Percentiles rank a stretch among this genome's conserved stretches.
Evolutionary conservation across 2,329 filamentous ascomycete species (phyloP).

Genomic region (Daldinia sp.): DNA sequence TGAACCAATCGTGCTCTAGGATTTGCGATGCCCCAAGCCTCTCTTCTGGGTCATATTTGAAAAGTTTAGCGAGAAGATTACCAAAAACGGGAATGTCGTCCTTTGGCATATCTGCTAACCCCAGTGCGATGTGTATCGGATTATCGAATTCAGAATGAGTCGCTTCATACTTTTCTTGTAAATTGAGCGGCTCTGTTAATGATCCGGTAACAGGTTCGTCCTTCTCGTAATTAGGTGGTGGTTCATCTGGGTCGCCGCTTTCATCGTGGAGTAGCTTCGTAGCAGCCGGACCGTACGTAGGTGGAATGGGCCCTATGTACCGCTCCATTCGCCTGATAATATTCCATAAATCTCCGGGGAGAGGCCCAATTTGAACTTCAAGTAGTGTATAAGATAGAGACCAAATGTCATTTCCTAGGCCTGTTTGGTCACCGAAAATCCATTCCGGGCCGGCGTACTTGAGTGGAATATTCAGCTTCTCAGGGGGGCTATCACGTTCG

Average conservation of each 20-base stretch:
- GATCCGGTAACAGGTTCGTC: background rate
- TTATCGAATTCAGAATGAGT: background rate
- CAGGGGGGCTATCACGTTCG: background rate
- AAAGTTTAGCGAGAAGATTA: background rate
- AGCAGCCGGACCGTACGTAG: background rate
- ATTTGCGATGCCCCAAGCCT: background rate
- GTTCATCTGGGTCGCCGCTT: background rate
- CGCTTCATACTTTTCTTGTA: background rate
- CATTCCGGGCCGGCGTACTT: slow-evolving; percentile 2
- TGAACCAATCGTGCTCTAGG: background rate
- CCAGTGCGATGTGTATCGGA: background rate
- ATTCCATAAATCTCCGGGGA: background rate
- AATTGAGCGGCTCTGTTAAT: background rate
- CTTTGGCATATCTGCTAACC: background rate
- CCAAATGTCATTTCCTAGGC: slow-evolving; percentile 2
- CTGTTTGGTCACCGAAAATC: background rate
- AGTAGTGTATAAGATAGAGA: slow-evolving; percentile 1
- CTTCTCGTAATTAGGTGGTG: background rate
- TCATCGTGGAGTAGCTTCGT: background rate
- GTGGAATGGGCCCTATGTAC: background rate
- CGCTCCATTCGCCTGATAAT: slow-evolving; percentile 3
- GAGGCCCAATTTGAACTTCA: background rate
- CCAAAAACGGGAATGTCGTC: background rate
- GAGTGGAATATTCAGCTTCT: background rate
- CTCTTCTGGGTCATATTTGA: background rate